Percentiles rank a stretch among this genome's conserved stretches.
Evolutionary conservation across 441 rosid genomes (phyloP).

Genomic region (Erodium trifolium): DNA sequence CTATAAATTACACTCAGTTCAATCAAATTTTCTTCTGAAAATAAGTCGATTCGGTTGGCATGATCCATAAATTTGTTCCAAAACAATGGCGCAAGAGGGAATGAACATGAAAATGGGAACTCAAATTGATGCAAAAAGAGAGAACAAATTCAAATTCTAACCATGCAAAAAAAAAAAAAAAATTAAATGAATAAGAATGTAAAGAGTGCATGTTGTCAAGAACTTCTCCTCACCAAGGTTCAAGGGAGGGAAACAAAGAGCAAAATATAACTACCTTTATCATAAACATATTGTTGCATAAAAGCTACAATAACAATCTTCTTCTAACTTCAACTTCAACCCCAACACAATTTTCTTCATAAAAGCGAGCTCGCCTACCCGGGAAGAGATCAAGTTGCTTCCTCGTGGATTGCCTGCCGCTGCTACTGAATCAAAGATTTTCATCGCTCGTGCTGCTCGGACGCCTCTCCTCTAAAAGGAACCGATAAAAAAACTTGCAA

Average conservation of each 20-base stretch:
- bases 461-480: not conserved
- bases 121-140: not conserved
- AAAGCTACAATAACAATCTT: conserved; percentile 26
- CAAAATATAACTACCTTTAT: conserved; percentile 28
- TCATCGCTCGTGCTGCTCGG: too few species aligned
- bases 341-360: conserved; percentile 28
- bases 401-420: conserved; percentile 33
- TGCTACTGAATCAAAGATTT: conserved; percentile 16
- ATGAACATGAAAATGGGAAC: not conserved
- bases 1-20: too few species aligned
- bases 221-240: conserved; percentile 51
- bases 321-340: conserved; percentile 34
- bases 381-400: conserved; percentile 32
- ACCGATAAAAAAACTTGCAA: not conserved
- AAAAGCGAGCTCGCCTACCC: conserved; percentile 36
- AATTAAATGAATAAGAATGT: conserved; percentile 44
- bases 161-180: conserved; percentile 30
- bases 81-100: too few species aligned
- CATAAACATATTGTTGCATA: conserved; percentile 44
- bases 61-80: too few species aligned
- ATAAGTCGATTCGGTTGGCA: too few species aligned
- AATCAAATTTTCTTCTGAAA: too few species aligned
- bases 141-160: conserved; percentile 21
- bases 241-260: not conserved
- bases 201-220: conserved; percentile 34